phyloP scores from a whole-genome alignment of 164 flowering plant species.

The Kalanchoe fedtschenkoi region DNA sequence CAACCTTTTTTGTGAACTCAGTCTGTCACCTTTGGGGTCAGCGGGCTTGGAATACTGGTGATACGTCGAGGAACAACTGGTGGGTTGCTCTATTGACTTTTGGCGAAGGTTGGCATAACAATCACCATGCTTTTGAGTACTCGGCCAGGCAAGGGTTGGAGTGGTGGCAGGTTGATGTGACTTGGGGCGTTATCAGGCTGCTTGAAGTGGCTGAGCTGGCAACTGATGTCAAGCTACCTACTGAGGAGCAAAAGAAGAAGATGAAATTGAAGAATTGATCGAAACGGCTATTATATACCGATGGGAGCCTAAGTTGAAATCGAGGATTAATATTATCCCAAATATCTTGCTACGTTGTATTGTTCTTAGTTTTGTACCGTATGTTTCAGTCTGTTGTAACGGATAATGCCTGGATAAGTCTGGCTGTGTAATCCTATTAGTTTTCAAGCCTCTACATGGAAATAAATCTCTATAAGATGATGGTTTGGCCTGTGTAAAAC shows the following conservation, averaged over 20 bases:
- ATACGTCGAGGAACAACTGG: conserved; percentile 86
- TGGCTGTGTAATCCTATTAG: too few relatives aligned
- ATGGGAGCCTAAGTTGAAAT: too few relatives aligned
- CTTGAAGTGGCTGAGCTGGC: conserved; percentile 65
- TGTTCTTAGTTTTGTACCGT: too few relatives aligned
- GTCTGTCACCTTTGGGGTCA: conserved; percentile 86
- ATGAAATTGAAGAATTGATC: too few relatives aligned
- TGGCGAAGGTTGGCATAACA: conserved; percentile 96
- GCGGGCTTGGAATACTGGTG: conserved; percentile 76
- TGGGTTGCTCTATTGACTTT: conserved; percentile 79
- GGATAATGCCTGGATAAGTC: too few relatives aligned
- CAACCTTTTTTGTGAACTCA: conserved; percentile 84
- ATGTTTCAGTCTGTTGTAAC: too few relatives aligned
- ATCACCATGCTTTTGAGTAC: conserved; percentile 83
- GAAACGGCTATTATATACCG: too few relatives aligned
- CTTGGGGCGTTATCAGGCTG: conserved; percentile 59
- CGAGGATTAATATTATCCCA: too few relatives aligned
- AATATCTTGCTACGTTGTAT: too few relatives aligned
- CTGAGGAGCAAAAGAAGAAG: conserved; percentile 39
- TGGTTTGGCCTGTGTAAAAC: too few relatives aligned
- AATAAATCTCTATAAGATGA: too few relatives aligned
- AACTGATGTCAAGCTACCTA: conserved; percentile 64
- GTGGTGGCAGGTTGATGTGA: conserved; percentile 85
- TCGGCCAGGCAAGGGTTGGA: conserved; percentile 79
- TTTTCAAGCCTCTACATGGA: too few relatives aligned